Base-by-base conservation (phyloP, 805 yeast genomes). In the Barnettozyma populi region DNA sequence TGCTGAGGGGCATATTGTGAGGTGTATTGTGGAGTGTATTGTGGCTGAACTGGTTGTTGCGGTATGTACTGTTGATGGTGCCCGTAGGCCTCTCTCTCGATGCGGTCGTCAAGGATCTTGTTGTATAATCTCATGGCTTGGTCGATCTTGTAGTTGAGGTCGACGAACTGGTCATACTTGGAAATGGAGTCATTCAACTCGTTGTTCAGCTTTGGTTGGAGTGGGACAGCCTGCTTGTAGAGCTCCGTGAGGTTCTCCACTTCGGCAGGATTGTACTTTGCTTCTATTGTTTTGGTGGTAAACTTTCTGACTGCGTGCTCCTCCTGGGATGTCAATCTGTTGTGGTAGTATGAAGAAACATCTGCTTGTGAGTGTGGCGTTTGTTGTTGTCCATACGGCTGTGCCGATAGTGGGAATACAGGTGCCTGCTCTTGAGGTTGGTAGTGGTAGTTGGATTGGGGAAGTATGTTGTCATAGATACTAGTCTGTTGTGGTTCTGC, bases 81-180 rank as follows among this genome's bases (percentile, higher is more conserved):
- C 4, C 47, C 51, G 37, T 47, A 45, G 3, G 47, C 23, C 31
- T 77, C 64, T 49, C 67, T 61, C 57, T 72, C 63, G 52, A 74
- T 64, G 61, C 82, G 64, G 25, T 71, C 67, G 50, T 90, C 95
- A 50, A 89, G 70, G 43, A 85, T 73, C 50, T 76, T 78, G 62
- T 89, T 95, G 57, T 89, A 90, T n/a, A 84, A 70, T 51, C 84
- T 75, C 59, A 82, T 77, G 29, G 88, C 82, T 5, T 89, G 82
- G 46, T 86, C 82, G 46, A 90, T 75, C 57, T 90, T 88, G 42
- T 84, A 78, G 66, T 86, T 88, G 79, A 86, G 72, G 42, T 85
- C 87, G 52, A 85, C 75, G 52, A 82, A 75, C 19, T 67, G 64
- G 44, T 88, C 92, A 57, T 88, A 79, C 53, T 78, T 82, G 34